Base-by-base conservation (phyloP, 345 rosid species). In the Rhodamnia argentea region DNA sequence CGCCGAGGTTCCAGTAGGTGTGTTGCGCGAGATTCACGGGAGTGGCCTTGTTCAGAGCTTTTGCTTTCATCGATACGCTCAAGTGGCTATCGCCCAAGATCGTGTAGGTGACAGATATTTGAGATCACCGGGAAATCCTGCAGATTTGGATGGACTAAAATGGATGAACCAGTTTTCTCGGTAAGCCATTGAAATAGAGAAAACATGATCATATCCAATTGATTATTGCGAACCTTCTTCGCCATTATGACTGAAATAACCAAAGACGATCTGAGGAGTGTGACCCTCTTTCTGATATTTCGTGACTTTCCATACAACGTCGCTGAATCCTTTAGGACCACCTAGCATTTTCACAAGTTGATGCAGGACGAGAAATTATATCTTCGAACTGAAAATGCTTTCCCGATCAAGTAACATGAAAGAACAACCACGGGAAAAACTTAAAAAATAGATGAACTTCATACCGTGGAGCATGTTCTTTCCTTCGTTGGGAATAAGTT, bases 101-200 rank as follows among this genome's bases (percentile, higher is more conserved):
- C 37, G 82, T 90, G 87, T 95, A 96, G 24, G 87, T 58, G 75
- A 94, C 95, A 2, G 86, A 87, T 13, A 90, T 95, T 22, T 15
- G 58, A 97, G 88, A 76, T 89, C 92, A 3, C 99, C 99, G 1
- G 99, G 99, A 87, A 97, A 97, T 87, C 99, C 99, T 97, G 92
- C 22, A 26, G 24, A 54, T 83, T 24, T 50, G 29, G 29, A 44
- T 52, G 22, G 55, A n/a, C 84, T 32, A 84, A 50, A 40, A 50
- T 51, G 62, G 57, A 70, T 27, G 70, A 59, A 62, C 7, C 44
- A 16, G 55, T 52, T 37, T 37, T 70, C 81, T 5, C 26, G 7
- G 81, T 22, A 70, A 70, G 81, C 37, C 81, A 20, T 18, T 70
- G 81, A 37, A 6, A 37, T 37, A 83, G 42, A 83, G 62, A 83